Conservation (phyloP, 441 rosid species). For the Euphorbia celastroides region DNA sequence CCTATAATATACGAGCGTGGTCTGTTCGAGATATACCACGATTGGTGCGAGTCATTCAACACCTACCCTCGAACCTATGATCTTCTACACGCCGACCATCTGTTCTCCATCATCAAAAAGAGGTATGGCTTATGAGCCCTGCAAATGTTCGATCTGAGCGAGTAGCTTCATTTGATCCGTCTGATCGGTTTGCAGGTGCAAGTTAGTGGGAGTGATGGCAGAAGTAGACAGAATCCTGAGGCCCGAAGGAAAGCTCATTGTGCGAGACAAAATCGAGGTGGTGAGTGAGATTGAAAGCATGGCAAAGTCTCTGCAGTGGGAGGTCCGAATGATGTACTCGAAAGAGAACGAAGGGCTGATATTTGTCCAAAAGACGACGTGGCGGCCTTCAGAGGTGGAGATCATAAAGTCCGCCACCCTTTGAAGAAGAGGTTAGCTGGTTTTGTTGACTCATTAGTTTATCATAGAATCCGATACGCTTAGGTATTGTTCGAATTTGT, state of each 20-base stretch:
- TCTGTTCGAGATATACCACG: slow-evolving; percentile 86
- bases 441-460: not conserved
- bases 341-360: slow-evolving; percentile 82
- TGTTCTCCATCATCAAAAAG: slow-evolving; percentile 69
- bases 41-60: slow-evolving; percentile 94
- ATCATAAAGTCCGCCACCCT: slow-evolving; percentile 50
- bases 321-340: slow-evolving; percentile 61
- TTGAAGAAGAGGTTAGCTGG: slow-evolving; percentile 19
- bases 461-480: not conserved
- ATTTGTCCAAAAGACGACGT: slow-evolving; percentile 58
- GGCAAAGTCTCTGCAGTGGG: slow-evolving; percentile 74
- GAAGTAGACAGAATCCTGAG: slow-evolving; percentile 83
- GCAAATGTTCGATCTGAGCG: not conserved
- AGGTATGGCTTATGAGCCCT: slow-evolving; percentile 32
- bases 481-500: not conserved
- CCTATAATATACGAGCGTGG: slow-evolving; percentile 92
- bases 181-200: slow-evolving; percentile 44
- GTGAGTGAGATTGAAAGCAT: slow-evolving; percentile 51
- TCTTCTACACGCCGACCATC: slow-evolving; percentile 94
- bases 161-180: not conserved
- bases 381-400: slow-evolving; percentile 73
- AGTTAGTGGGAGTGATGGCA: slow-evolving; percentile 52
- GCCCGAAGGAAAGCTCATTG: slow-evolving; percentile 82
- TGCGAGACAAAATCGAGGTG: slow-evolving; percentile 53
- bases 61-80: slow-evolving; percentile 93